Evolutionary conservation across 108 stramenopile species (phyloP).

Genomic region (Conticribra guillardii): DNA sequence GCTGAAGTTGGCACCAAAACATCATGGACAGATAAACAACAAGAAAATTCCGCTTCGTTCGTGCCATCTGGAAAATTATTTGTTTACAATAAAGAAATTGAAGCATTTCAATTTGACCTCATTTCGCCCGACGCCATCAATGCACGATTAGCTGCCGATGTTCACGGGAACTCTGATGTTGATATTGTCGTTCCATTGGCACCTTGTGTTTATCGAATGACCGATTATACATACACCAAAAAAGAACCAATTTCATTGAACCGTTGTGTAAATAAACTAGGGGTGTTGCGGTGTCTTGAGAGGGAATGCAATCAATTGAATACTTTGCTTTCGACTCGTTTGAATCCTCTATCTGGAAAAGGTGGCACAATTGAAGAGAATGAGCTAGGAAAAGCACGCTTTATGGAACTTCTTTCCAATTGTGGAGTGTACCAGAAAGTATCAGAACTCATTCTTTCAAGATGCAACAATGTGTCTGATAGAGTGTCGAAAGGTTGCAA

Average conservation of each 20-base stretch:
- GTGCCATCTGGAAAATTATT: slow-evolving; percentile 48
- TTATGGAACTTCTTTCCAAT: slow-evolving; percentile 69
- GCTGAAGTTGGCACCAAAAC: not conserved
- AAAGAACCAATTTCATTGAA: slow-evolving; percentile 45
- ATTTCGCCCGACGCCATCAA: slow-evolving; percentile 6
- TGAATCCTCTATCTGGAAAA: slow-evolving; percentile 7
- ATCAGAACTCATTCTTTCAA: slow-evolving; percentile 52
- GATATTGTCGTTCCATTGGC: slow-evolving; percentile 62
- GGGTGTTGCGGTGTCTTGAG: slow-evolving; percentile 57
- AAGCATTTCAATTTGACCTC: slow-evolving; percentile 52
- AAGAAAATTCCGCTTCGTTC: not conserved
- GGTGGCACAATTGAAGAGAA: slow-evolving; percentile 57
- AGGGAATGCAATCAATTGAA: slow-evolving; percentile 60
- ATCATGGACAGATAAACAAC: too few relatives aligned
- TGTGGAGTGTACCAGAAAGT: slow-evolving; percentile 65
- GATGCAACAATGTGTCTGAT: slow-evolving; percentile 32
- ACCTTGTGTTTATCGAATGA: slow-evolving; percentile 68
- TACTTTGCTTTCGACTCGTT: slow-evolving; percentile 44
- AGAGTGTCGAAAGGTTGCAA: slow-evolving; percentile 3
- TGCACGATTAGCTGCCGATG: slow-evolving; percentile 25
- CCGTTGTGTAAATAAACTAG: slow-evolving; percentile 57
- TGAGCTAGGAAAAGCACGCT: slow-evolving; percentile 62
- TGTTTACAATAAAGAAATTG: slow-evolving; percentile 32
- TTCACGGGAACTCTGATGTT: slow-evolving; percentile 16
- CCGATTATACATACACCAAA: slow-evolving; percentile 65